These are phyloP conservation scores for Nakazawaea siamensis DNA, from an alignment of 805 yeast genomes.

Conservation along the genomic window DNA sequence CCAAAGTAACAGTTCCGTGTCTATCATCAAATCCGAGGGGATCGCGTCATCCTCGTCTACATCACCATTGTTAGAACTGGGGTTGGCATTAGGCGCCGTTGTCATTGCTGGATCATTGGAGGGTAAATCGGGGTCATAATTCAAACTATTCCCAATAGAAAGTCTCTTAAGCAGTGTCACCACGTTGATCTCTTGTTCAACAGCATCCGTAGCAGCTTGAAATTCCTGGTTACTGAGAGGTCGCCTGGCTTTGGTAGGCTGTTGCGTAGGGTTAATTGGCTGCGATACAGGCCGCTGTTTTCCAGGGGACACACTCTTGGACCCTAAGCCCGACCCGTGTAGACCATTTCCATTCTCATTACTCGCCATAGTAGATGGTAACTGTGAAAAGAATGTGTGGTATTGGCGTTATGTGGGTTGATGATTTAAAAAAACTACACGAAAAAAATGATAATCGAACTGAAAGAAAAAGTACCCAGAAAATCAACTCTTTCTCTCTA, in stretches of 20 bases:
- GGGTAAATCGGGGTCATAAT: constrained; percentile 68
- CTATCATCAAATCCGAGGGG: constrained; percentile 13
- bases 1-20: constrained; percentile 62
- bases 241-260: neutral
- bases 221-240: constrained; percentile 27
- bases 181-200: constrained; percentile 66
- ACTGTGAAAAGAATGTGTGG: no score
- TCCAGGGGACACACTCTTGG: no score
- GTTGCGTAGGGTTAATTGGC: no score
- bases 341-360: no score
- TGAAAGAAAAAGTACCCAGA: no score
- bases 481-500: no score
- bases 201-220: constrained; percentile 62
- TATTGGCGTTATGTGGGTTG: no score
- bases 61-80: constrained; percentile 6
- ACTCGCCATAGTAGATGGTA: no score
- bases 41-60: constrained; percentile 11
- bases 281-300: no score
- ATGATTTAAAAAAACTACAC: no score
- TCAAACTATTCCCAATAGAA: constrained; percentile 56
- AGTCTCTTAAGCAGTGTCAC: constrained; percentile 68
- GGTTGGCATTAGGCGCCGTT: neutral
- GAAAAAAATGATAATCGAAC: no score
- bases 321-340: no score
- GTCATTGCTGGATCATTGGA: constrained; percentile 17